These are phyloP conservation scores for Knufia petricola DNA, from an alignment of 2,329 filamentous ascomycete genomes.

Conservation along the genomic window DNA sequence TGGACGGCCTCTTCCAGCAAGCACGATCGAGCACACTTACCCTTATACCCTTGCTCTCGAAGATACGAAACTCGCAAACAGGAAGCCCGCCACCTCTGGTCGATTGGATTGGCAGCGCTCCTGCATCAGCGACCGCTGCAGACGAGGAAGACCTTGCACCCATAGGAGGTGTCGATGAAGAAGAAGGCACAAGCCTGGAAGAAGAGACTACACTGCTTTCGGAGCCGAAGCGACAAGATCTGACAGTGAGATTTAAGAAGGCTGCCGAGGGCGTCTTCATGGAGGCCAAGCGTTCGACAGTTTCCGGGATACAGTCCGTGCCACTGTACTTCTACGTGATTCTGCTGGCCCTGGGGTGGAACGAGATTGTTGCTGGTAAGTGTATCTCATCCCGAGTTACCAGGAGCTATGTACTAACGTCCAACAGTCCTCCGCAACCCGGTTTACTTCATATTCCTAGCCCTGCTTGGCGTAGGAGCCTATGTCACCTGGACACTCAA, in stretches of 20 bases:
- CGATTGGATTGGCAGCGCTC: constrained; percentile 70
- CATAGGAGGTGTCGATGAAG: constrained; percentile 89
- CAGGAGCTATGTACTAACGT: constrained; percentile 15
- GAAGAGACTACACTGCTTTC: constrained; percentile 94
- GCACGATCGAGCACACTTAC: constrained; percentile 86
- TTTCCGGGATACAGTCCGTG: constrained; percentile 88
- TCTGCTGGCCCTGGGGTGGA: constrained; percentile 90
- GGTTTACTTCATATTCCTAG: constrained; percentile 79
- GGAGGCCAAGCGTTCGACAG: constrained; percentile 92
- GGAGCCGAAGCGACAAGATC: constrained; percentile 80
- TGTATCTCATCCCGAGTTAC: constrained; percentile 3
- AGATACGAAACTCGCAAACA: constrained; percentile 69
- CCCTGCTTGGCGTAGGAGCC: constrained; percentile 63
- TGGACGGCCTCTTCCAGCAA: constrained; percentile 87
- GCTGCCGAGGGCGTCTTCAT: constrained; percentile 96
- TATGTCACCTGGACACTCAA: constrained; percentile 93
- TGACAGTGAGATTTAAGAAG: constrained; percentile 95
- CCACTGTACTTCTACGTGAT: constrained; percentile 91
- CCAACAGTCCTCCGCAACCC: constrained; percentile 78
- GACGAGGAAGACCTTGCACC: constrained; percentile 84
- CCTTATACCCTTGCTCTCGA: constrained; percentile 78
- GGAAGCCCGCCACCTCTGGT: constrained; percentile 67
- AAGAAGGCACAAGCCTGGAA: constrained; percentile 86
- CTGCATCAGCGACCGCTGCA: constrained; percentile 61
- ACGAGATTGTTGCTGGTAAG: constrained; percentile 89